Evolutionary conservation across 148 eudicot species (phyloP).

Genomic region (Cornus controversa): DNA sequence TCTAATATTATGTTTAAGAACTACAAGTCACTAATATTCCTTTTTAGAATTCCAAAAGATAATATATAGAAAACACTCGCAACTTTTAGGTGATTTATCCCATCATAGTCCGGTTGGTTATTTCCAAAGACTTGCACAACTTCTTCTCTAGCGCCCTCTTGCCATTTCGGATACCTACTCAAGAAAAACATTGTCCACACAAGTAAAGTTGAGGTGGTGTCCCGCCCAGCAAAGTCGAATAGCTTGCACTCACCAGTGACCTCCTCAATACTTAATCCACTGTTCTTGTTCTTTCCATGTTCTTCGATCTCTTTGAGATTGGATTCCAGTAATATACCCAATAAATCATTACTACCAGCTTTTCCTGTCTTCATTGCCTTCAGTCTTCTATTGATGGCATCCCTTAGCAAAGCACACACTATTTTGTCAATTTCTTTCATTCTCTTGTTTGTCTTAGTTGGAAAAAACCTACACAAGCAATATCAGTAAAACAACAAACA

Average conservation of each 20-base stretch:
- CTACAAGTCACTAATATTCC: background rate
- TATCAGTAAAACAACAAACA: background rate
- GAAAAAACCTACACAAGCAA: background rate
- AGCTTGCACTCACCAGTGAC: slow-evolving; percentile 39
- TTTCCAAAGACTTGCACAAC: slow-evolving; percentile 26
- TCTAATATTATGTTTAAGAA: background rate
- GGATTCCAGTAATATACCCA: slow-evolving; percentile 24
- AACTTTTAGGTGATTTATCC: slow-evolving; percentile 17
- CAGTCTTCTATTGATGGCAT: slow-evolving; percentile 26
- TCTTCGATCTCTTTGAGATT: slow-evolving; percentile 1
- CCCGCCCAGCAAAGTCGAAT: slow-evolving; percentile 44
- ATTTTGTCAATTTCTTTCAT: slow-evolving; percentile 16
- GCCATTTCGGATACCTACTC: slow-evolving; percentile 35
- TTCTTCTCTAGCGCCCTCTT: slow-evolving; percentile 35
- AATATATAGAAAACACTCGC: background rate
- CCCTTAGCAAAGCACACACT: slow-evolving; percentile 9
- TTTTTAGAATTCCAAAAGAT: background rate
- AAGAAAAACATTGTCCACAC: slow-evolving; percentile 38
- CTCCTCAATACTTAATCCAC: slow-evolving; percentile 22
- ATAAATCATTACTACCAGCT: slow-evolving; percentile 21
- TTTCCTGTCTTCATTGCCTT: slow-evolving; percentile 18
- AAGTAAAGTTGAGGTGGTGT: slow-evolving; percentile 35
- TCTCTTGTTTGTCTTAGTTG: slow-evolving; percentile 16
- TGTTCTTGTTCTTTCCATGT: background rate
- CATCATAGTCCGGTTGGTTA: slow-evolving; percentile 29